Conservation (phyloP, 164 flowering plant genomes). For the Warburgia ugandensis region DNA sequence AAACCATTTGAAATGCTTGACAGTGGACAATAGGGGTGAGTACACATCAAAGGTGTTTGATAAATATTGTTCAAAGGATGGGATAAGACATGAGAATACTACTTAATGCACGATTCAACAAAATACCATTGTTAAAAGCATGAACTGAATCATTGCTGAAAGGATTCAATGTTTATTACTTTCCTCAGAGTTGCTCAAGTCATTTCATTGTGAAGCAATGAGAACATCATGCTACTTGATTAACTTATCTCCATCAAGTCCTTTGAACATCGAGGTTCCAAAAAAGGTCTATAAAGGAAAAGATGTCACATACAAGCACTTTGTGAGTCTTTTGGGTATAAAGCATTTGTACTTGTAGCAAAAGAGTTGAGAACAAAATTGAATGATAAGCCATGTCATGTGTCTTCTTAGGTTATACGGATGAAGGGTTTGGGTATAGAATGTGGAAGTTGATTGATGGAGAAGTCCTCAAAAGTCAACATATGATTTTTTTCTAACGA, state of each 20-base stretch:
- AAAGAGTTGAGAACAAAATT: neutral
- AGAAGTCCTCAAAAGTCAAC: neutral
- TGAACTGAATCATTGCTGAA: neutral
- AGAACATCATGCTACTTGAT: neutral
- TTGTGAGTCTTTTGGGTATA: neutral
- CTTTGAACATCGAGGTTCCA: neutral
- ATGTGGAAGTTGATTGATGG: neutral
- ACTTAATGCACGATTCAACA: neutral
- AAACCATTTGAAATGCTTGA: too few species aligned
- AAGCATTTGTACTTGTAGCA: neutral
- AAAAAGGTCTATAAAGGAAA: neutral
- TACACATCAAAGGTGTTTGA: too few species aligned
- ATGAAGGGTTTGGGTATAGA: neutral
- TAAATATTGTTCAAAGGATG: neutral
- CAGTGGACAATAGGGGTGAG: too few species aligned
- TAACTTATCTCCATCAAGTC: neutral
- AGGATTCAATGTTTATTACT: neutral
- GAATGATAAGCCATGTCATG: neutral
- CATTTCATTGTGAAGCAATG: neutral
- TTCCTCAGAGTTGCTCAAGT: neutral
- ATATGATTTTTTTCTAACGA: neutral
- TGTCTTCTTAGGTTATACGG: neutral
- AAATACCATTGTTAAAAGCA: neutral
- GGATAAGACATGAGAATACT: neutral
- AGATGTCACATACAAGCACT: neutral